Percentiles rank a stretch among this genome's conserved stretches.
These are phyloP conservation scores for Aureobasidium pullulans DNA, from an alignment of 2,329 filamentous ascomycete genomes.

Conservation along the genomic window DNA sequence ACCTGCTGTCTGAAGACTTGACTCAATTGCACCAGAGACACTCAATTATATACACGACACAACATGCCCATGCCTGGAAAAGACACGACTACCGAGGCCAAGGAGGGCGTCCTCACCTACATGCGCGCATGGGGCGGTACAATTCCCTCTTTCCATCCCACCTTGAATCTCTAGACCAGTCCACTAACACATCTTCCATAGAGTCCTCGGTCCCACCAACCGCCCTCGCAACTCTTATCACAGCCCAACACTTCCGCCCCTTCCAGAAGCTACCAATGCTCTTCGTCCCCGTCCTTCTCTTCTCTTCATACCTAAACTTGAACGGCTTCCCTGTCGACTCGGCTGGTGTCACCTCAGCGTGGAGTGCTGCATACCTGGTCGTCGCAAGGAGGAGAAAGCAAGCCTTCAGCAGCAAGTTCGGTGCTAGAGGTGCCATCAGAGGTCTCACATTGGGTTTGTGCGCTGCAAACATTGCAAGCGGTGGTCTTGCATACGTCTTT, in stretches of 20 bases:
- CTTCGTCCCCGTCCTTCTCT: constrained; percentile 59
- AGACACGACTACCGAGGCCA: constrained; percentile 28
- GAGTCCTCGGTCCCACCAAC: constrained; percentile 55
- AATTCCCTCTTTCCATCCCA: constrained; percentile 25
- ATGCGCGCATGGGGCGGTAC: constrained; percentile 47
- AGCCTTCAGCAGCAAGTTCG: constrained; percentile 41
- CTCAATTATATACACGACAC: not conserved
- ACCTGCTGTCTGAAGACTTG: not conserved
- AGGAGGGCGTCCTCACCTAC: constrained; percentile 37
- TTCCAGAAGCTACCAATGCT: constrained; percentile 59
- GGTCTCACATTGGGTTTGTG: constrained; percentile 46
- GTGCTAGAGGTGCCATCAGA: constrained; percentile 44
- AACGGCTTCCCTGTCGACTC: constrained; percentile 55
- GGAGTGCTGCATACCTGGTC: constrained; percentile 59
- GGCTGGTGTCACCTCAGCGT: constrained; percentile 56
- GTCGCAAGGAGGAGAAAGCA: constrained; percentile 52
- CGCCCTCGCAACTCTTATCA: constrained; percentile 57
- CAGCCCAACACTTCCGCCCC: constrained; percentile 59
- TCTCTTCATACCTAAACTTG: constrained; percentile 59
- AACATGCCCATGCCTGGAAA: constrained; percentile 35
- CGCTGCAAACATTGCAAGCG: constrained; percentile 42
- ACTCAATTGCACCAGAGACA: not conserved
- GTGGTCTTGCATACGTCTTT: constrained; percentile 47
- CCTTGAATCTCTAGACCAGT: not conserved
- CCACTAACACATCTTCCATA: constrained; percentile 24